Evolutionary conservation across 371 early-diverging fungal species (phyloP).

Genomic region (Capniomyces stellatus): DNA sequence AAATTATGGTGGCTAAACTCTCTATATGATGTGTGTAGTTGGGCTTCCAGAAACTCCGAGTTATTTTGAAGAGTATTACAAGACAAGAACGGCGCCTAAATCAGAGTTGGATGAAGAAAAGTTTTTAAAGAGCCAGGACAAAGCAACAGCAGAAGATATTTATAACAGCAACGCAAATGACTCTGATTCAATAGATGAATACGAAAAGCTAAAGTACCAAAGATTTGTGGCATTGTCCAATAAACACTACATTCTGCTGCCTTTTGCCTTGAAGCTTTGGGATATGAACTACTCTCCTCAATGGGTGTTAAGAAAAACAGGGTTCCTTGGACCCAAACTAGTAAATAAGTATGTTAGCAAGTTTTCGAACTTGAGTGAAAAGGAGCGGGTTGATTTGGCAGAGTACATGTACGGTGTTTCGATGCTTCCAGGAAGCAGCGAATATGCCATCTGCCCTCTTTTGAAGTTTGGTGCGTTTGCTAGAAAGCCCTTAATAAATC

Average conservation of each 20-base stretch:
- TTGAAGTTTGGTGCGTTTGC: slow-evolving; percentile 71
- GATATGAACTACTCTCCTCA: slow-evolving; percentile 59
- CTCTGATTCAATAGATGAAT: neutral
- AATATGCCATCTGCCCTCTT: slow-evolving; percentile 37
- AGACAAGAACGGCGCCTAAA: neutral
- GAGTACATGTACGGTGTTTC: slow-evolving; percentile 60
- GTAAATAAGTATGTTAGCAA: slow-evolving; percentile 50
- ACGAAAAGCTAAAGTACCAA: neutral
- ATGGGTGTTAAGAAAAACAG: slow-evolving; percentile 52
- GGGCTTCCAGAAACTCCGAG: slow-evolving; percentile 20
- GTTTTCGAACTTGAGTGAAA: slow-evolving; percentile 40
- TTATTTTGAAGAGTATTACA: neutral
- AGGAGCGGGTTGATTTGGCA: slow-evolving; percentile 38
- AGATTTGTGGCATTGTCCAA: slow-evolving; percentile 7
- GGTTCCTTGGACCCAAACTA: slow-evolving; percentile 60
- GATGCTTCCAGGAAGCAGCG: slow-evolving; percentile 39
- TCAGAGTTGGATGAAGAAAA: neutral
- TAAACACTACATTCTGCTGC: slow-evolving; percentile 4
- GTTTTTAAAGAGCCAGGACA: neutral
- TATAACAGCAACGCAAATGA: too few relatives aligned
- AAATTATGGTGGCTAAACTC: neutral
- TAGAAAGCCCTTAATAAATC: slow-evolving; percentile 48
- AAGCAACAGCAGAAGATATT: neutral
- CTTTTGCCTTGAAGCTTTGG: slow-evolving; percentile 31
- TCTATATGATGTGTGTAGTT: too few relatives aligned